phyloP scores from a whole-genome alignment of 31 red algal genomes.

The Porphyra umbilicalis region DNA sequence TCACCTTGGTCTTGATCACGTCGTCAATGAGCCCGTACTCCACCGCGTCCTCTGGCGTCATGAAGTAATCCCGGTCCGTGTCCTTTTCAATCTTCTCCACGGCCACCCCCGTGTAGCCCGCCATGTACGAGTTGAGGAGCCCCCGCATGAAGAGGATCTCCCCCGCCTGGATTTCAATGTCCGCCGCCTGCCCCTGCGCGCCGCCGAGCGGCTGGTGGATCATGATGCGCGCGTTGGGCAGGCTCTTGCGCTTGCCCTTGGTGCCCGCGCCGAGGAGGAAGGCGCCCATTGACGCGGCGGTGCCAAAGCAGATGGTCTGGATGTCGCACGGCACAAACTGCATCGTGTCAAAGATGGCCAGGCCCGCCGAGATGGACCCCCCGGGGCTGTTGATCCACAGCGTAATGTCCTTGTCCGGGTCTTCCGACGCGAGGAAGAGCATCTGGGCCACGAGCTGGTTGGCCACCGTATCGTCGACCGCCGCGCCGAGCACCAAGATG shows the following conservation, averaged over 20 bases:
- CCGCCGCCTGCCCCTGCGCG: slow-evolving; percentile 88
- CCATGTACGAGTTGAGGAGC: slow-evolving; percentile 79
- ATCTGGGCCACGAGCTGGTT: slow-evolving; percentile 97
- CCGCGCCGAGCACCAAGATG: slow-evolving; percentile 78
- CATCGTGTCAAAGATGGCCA: slow-evolving; percentile 99
- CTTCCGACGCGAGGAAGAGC: slow-evolving; percentile 86
- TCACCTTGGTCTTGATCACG: slow-evolving; percentile 90
- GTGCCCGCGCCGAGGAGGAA: slow-evolving; percentile 94
- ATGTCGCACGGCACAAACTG: slow-evolving; percentile 95
- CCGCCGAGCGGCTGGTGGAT: slow-evolving; percentile 99
- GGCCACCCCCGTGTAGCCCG: slow-evolving; percentile 85
- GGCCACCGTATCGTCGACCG: slow-evolving; percentile 93
- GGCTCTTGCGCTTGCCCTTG: slow-evolving; percentile 92
- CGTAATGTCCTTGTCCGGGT: slow-evolving; percentile 96
- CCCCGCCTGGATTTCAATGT: slow-evolving; percentile 98
- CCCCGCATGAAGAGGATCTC: slow-evolving; percentile 95
- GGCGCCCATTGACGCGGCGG: slow-evolving; percentile 91
- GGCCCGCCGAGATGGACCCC: slow-evolving; percentile 80
- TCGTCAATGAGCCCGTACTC: slow-evolving; percentile 99
- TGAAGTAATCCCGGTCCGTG: slow-evolving; percentile 98
- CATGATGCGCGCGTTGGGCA: slow-evolving; percentile 99
- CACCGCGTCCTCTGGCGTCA: slow-evolving; percentile 87
- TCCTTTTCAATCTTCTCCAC: slow-evolving; percentile 87
- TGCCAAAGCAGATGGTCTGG: slow-evolving; percentile 91
- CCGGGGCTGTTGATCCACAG: slow-evolving; percentile 97